Evolutionary conservation across 768 basidiomycete genomes (phyloP), one percentile per base, ranked within the genome.

Genomic region (Imleria badia): DNA sequence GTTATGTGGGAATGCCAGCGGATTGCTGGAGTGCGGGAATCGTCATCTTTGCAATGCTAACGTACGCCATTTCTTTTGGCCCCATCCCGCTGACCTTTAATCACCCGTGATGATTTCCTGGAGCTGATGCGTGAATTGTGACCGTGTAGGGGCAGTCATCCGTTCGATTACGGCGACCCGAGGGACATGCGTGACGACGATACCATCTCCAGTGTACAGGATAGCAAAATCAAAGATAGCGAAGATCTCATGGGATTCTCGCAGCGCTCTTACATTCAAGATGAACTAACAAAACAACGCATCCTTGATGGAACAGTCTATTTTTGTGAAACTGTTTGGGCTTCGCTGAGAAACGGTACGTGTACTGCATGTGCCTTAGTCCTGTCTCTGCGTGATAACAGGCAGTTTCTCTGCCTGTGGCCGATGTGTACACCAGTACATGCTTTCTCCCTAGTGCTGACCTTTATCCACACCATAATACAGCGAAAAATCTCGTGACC

Each of bases 1-100:
- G 87, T 47, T 91, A 91, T 60, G 70, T 78, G 31, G 89, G 89
- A 19, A 87, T 92, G 86, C 88, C 90, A n/a, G 81, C 90, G 3
- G 91, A 94, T 69, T 93, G 91, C 63, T 94, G 91, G 91, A 91
- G 91, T 60, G 81, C 87, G 13, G 91, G 91, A 6, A 81, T 92
- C 6, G 84, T 89, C 48, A 72, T 93, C 48, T 92, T 86, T 59
- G 84, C 91, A 52, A 93, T 93, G 89, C 75, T 94, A 45, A 80
- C 82, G 91, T 93, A 73, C 56, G 89, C 78, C 38, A 30, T 47
- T 35, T 56, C n/a, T 36, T 42, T 34, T 13, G 31, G 30, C 34
- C 30, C 30, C 5, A 49, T 9, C 41, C 8, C 46, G 6, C 44
- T 51, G 46, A 54, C 34, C 17, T 36, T 41, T 7, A 20, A 49